Evolutionary conservation across 176 grass and related monocot genomes (phyloP).

Genomic region (Areca catechu): DNA sequence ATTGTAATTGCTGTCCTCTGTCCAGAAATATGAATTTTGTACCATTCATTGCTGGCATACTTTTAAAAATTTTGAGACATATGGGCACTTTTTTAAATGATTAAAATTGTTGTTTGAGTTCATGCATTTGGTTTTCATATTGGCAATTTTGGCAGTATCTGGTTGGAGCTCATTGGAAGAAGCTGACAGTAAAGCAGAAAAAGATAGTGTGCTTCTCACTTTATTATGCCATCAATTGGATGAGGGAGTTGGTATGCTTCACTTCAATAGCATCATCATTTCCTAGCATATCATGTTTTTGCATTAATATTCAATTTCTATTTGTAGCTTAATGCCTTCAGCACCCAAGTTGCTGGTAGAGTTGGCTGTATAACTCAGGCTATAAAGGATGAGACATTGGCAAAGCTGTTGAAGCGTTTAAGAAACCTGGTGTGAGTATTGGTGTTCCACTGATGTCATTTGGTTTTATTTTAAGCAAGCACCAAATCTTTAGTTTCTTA

Average conservation of each 20-base stretch:
- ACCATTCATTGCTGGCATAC: too few relatives aligned
- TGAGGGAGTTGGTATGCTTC: conserved; percentile 77
- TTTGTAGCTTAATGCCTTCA: conserved; percentile 81
- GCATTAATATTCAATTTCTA: too few relatives aligned
- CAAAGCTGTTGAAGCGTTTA: conserved; percentile 71
- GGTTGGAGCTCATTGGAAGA: conserved; percentile 49
- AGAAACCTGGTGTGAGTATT: conserved; percentile 82
- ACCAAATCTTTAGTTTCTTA: too few relatives aligned
- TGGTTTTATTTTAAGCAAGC: too few relatives aligned
- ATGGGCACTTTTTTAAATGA: too few relatives aligned
- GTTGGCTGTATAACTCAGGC: conserved; percentile 48
- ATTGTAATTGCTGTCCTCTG: too few relatives aligned
- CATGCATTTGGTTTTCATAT: too few relatives aligned
- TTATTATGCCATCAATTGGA: conserved; percentile 93
- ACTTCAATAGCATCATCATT: conserved; percentile 1
- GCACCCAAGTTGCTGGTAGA: conserved; percentile 57
- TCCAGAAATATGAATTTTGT: too few relatives aligned
- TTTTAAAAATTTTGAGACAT: too few relatives aligned
- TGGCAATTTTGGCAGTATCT: conserved; percentile 31
- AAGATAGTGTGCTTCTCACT: conserved; percentile 58
- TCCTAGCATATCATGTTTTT: too few relatives aligned
- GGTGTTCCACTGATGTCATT: too few relatives aligned
- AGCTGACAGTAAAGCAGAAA: conserved; percentile 61
- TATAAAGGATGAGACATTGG: conserved; percentile 44
- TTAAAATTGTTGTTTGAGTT: too few relatives aligned